phyloP scores from a whole-genome alignment of 495 filamentous ascomycete species.

The Antarctomyces pellizariae region DNA sequence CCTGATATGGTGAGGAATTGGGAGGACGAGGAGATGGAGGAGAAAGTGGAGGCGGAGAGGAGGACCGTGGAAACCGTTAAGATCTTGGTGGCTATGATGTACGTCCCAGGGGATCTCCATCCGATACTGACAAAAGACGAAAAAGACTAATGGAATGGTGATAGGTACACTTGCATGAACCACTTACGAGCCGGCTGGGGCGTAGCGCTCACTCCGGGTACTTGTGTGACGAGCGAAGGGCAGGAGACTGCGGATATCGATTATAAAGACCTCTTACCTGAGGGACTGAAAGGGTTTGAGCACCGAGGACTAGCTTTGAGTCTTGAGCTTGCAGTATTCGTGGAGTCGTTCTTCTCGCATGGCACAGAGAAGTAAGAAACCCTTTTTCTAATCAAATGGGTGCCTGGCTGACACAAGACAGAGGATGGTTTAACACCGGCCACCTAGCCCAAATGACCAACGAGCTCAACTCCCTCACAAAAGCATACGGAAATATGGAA shows the following conservation, averaged over 20 bases:
- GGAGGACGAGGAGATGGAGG: not conserved
- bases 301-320: slow-evolving; percentile 39
- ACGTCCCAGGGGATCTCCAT: too few species aligned
- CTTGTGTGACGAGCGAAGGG: slow-evolving; percentile 21
- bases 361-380: slow-evolving; percentile 22
- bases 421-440: slow-evolving; percentile 34
- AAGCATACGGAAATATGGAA: slow-evolving; percentile 52
- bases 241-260: slow-evolving; percentile 27
- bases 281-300: slow-evolving; percentile 34
- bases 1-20: slow-evolving; percentile 2
- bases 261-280: slow-evolving; percentile 36
- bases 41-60: slow-evolving; percentile 19
- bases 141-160: too few species aligned
- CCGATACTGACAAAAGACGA: too few species aligned
- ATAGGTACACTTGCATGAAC: slow-evolving; percentile 55
- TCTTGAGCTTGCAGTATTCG: slow-evolving; percentile 39
- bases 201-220: slow-evolving; percentile 22
- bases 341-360: slow-evolving; percentile 44
- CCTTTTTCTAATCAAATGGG: not conserved
- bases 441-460: slow-evolving; percentile 36
- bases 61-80: slow-evolving; percentile 27
- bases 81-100: slow-evolving; percentile 44
- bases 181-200: slow-evolving; percentile 55
- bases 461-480: slow-evolving; percentile 34
- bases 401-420: slow-evolving; percentile 2